Percentiles rank a stretch among this genome's conserved stretches.
These are phyloP conservation scores for Backusella liffmaniae DNA, from an alignment of 192 early-diverging fungal genomes.

Conservation along the genomic window DNA sequence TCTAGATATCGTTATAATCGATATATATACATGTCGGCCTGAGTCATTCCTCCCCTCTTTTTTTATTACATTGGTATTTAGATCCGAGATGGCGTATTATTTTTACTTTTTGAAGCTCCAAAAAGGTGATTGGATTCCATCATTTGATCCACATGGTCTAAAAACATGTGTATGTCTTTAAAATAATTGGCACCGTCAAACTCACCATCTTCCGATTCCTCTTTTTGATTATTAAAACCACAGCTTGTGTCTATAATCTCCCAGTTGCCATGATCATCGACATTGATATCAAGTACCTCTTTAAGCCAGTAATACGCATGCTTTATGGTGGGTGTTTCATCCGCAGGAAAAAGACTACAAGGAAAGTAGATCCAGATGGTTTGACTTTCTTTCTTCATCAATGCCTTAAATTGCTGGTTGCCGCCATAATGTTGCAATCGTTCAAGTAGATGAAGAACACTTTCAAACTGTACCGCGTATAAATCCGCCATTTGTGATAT, in stretches of 20 bases:
- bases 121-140: background rate
- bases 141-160: slow-evolving; percentile 6
- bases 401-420: background rate
- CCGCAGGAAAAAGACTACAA: background rate
- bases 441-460: background rate
- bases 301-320: background rate
- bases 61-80: background rate
- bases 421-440: background rate
- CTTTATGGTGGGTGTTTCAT: background rate
- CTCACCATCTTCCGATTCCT: background rate
- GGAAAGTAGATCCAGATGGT: background rate
- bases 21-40: background rate
- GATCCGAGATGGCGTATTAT: background rate
- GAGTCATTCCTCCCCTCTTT: background rate
- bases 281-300: background rate
- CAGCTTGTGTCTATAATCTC: background rate
- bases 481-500: background rate
- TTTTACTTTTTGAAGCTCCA: background rate
- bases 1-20: background rate
- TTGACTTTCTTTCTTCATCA: background rate
- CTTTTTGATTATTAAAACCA: background rate
- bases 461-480: background rate
- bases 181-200: background rate
- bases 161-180: background rate
- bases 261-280: background rate